Evolutionary conservation across 352 stramenopile genomes (phyloP).

Genomic region (Phytophthora europaea): DNA sequence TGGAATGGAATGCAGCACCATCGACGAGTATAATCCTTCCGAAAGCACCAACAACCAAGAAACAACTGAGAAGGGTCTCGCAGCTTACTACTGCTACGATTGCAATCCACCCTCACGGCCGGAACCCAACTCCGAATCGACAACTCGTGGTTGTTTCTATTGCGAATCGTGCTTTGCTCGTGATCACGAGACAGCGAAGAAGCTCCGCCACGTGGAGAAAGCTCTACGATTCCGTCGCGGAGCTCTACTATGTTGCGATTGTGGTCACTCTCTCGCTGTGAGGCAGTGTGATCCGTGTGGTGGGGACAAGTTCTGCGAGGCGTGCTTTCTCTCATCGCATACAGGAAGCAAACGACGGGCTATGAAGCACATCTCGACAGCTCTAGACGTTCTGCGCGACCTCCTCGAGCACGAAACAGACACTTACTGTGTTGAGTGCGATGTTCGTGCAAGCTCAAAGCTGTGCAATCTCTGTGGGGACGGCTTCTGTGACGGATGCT

Average conservation of each 20-base stretch:
- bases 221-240: slow-evolving; percentile 65
- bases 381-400: slow-evolving; percentile 68
- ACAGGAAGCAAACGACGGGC: slow-evolving; percentile 39
- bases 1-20: slow-evolving; percentile 16
- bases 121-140: neutral
- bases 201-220: slow-evolving; percentile 48
- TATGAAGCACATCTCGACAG: slow-evolving; percentile 46
- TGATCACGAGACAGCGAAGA: slow-evolving; percentile 58
- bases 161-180: slow-evolving; percentile 70
- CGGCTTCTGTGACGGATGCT: slow-evolving; percentile 78
- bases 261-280: slow-evolving; percentile 47
- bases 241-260: slow-evolving; percentile 68
- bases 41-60: slow-evolving; percentile 14
- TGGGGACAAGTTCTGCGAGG: slow-evolving; percentile 63
- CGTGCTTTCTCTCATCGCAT: slow-evolving; percentile 55
- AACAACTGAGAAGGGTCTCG: slow-evolving; percentile 20
- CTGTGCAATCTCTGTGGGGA: slow-evolving; percentile 87
- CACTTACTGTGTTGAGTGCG: slow-evolving; percentile 77
- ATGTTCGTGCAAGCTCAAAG: slow-evolving; percentile 47
- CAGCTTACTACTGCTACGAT: slow-evolving; percentile 57
- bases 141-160: slow-evolving; percentile 54
- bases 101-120: slow-evolving; percentile 13
- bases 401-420: slow-evolving; percentile 60
- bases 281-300: slow-evolving; percentile 66
- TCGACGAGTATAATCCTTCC: slow-evolving; percentile 7